Base-by-base conservation (phyloP, 768 basidiomycete genomes). In the Hypholoma fasciculare region DNA sequence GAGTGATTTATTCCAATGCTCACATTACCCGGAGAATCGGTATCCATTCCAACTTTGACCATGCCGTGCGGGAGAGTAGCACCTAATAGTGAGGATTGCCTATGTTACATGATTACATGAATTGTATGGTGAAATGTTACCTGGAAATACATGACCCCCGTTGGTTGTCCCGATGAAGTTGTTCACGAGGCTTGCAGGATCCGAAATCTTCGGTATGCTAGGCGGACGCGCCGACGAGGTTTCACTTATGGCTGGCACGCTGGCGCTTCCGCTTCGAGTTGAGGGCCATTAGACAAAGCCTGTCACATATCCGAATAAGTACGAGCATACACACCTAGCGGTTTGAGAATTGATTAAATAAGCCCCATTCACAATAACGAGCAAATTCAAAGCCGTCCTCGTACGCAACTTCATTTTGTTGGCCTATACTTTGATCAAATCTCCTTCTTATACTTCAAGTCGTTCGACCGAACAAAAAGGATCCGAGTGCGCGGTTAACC, bases 21-120 rank as follows among this genome's bases (percentile, higher is more conserved):
- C 61, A 84, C 84, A 65, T 84, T 84, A 64, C 78, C 82, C 2
- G 84, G 82, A 12, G 84, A 84, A 63, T 87, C 83, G 0, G 85
- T 87, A 64, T 88, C 86, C 79, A 87, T 81, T 7, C 86, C 86
- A 2, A 74, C 79, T 71, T 88, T 88, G 14, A 82, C 78, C 86
- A 87, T 85, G n/a, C 87, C 86, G 69, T 87, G 85, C 2, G 87
- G 87, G 19, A 85, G 64, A 2, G 84, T 87, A 0, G 84, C 85
- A 43, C 86, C 86, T 85, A 23, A 46, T 17, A 54, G 17, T 3
- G 14, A 38, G 43, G 7, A 17, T 16, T 3, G 26, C 12, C 30
- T 19, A 38, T 13, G 20, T 52, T 42, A 19, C 49, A n/a, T 17
- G 3, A 46, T 16, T 50, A 39, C 50, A 4, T 19, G 54, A 7